phyloP scores from a whole-genome alignment of 2,329 filamentous ascomycete genomes.

The Fonsecaea pedrosoi region DNA sequence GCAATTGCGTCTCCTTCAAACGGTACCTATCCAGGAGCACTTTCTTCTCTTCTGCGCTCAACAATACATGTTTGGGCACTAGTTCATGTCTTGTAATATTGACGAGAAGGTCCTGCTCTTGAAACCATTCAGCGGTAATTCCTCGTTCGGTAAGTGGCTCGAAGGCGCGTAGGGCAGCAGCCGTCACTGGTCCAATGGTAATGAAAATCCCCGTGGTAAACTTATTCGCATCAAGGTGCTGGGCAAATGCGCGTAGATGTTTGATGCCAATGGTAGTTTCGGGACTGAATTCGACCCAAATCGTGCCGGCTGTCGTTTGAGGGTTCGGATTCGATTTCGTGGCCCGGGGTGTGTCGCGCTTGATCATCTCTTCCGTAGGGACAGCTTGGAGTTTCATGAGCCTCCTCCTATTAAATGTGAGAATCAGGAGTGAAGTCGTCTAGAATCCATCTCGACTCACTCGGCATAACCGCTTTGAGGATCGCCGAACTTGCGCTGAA shows the following conservation, averaged over 20 bases:
- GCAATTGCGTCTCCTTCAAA: conserved; percentile 95
- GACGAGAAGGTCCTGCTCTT: conserved; percentile 92
- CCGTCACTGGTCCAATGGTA: conserved; percentile 79
- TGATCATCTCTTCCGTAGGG: conserved; percentile 82
- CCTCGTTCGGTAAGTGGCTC: conserved; percentile 56
- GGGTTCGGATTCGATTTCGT: conserved; percentile 74
- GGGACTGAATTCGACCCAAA: conserved; percentile 91
- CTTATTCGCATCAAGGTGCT: conserved; percentile 77
- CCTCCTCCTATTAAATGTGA: conserved; percentile 65
- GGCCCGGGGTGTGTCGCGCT: conserved; percentile 77
- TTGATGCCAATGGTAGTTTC: conserved; percentile 85
- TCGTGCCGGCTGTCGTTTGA: conserved; percentile 76
- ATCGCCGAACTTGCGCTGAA: conserved; percentile 74
- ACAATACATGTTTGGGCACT: conserved; percentile 88
- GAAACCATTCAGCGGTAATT: conserved; percentile 85
- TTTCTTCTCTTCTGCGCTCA: conserved; percentile 87
- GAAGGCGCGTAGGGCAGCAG: conserved; percentile 86
- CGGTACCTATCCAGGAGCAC: conserved; percentile 87
- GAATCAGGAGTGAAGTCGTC: not conserved
- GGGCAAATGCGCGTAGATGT: conserved; percentile 88
- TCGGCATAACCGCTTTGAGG: conserved; percentile 54
- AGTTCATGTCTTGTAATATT: conserved; percentile 99
- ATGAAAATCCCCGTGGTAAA: conserved; percentile 92
- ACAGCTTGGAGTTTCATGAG: conserved; percentile 88
- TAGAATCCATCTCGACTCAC: conserved; percentile 28